Evolutionary conservation across 2,329 filamentous ascomycete species (phyloP).

Genomic region (Fusarium temperatum): DNA sequence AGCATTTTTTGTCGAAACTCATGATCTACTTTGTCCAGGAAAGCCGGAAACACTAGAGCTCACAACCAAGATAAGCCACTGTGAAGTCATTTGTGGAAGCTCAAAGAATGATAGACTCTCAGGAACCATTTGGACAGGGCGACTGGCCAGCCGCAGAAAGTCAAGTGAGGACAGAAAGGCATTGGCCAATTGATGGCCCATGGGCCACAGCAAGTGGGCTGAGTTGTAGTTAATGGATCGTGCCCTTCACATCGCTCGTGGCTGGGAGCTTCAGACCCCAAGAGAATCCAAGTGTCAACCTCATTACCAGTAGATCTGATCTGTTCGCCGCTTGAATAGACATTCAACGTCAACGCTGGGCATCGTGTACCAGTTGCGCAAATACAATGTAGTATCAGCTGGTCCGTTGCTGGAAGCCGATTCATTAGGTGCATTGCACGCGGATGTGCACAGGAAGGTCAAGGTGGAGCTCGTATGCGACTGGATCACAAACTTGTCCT

Average conservation of each 20-base stretch:
- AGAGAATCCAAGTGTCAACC: conserved; percentile 32
- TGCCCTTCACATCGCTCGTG: conserved; percentile 16
- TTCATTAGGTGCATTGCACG: conserved; percentile 9
- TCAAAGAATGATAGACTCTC: conserved; percentile 8
- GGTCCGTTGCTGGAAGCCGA: neutral
- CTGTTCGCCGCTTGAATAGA: neutral
- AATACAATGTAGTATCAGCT: conserved; percentile 3
- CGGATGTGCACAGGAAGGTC: conserved; percentile 8
- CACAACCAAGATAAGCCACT: neutral
- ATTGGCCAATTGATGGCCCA: conserved; percentile 36
- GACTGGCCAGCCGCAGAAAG: conserved; percentile 16
- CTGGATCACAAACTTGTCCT: neutral
- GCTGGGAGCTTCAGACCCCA: conserved; percentile 32
- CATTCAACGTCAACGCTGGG: conserved; percentile 10
- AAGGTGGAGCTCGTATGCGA: conserved; percentile 7
- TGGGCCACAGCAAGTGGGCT: conserved; percentile 32
- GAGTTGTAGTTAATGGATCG: conserved; percentile 31
- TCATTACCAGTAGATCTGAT: conserved; percentile 18
- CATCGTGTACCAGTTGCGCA: conserved; percentile 22
- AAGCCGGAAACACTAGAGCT: conserved; percentile 1
- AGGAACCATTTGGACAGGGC: neutral
- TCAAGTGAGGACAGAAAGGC: conserved; percentile 21
- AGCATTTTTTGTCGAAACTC: neutral
- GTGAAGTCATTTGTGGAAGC: conserved; percentile 17
- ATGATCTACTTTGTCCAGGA: neutral